These are phyloP conservation scores for Kwoniella sp. DNA, from an alignment of 768 basidiomycete species.

Conservation along the genomic window DNA sequence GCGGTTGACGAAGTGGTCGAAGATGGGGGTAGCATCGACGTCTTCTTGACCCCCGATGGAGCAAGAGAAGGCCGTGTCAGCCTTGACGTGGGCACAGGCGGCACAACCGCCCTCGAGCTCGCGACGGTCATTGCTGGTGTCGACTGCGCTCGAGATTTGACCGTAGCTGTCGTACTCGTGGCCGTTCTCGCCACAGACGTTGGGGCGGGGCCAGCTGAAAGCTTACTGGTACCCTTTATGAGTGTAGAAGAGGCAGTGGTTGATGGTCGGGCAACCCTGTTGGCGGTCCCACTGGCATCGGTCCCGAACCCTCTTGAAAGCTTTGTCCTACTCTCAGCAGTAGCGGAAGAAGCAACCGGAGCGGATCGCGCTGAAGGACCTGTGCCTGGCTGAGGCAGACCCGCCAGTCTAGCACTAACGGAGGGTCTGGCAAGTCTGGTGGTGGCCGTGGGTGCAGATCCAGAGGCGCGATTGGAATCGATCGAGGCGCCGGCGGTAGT, in stretches of 20 bases:
- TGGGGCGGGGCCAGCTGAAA: constrained; percentile 8
- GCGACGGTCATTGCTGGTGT: constrained; percentile 22
- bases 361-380: constrained; percentile 15
- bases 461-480: neutral
- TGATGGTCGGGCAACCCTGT: constrained; percentile 2
- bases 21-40: neutral
- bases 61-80: neutral
- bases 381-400: constrained; percentile 17
- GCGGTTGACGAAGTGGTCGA: neutral
- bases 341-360: neutral
- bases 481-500: neutral
- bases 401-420: neutral
- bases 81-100: constrained; percentile 5
- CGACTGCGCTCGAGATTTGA: constrained; percentile 20
- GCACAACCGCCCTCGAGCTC: neutral
- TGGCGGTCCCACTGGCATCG: constrained; percentile 12
- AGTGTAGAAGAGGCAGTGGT: neutral
- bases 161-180: neutral
- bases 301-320: constrained; percentile 15
- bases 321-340: neutral
- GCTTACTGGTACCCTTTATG: neutral
- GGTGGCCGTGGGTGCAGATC: neutral
- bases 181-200: neutral
- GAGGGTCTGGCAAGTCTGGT: constrained; percentile 6
- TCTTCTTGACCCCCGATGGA: constrained; percentile 1